These are phyloP conservation scores for Cladosporium sp. DNA, from an alignment of 2,329 filamentous ascomycete species.

Conservation along the genomic window DNA sequence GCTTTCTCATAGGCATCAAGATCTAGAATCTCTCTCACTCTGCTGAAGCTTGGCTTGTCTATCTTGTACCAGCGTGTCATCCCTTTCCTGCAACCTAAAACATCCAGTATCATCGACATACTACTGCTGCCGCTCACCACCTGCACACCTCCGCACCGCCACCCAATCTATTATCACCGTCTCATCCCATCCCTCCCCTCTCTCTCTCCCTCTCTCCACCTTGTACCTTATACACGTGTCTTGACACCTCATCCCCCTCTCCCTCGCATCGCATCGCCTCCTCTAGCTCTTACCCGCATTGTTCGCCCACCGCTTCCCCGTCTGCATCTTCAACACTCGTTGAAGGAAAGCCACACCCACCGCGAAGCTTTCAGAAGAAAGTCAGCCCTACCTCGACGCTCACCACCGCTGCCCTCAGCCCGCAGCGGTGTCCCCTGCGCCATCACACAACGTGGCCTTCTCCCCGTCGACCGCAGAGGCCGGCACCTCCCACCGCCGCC, in stretches of 20 bases:
- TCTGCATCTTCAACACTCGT: conserved; percentile 1
- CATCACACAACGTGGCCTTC: conserved; percentile 10
- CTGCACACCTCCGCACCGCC: neutral
- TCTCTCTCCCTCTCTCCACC: too few relatives aligned
- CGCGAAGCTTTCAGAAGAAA: neutral
- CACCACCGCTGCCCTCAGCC: conserved; percentile 10
- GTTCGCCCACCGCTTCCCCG: conserved; percentile 7
- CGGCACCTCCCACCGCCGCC: conserved; percentile 19
- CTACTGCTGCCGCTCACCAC: neutral
- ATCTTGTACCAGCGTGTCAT: neutral
- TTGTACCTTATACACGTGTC: conserved; percentile 10
- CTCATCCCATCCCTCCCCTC: neutral
- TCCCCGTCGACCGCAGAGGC: conserved; percentile 13
- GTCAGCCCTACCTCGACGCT: neutral
- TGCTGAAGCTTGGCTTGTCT: too few relatives aligned
- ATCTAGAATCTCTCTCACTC: too few relatives aligned
- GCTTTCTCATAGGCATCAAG: too few relatives aligned
- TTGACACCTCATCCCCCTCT: conserved; percentile 2
- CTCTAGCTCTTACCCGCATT: neutral
- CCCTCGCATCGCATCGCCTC: neutral
- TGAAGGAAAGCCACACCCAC: too few relatives aligned
- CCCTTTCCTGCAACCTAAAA: neutral
- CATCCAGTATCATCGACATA: too few relatives aligned
- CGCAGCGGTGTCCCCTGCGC: conserved; percentile 9
- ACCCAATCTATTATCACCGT: neutral